Base-by-base conservation (phyloP, 2,329 filamentous ascomycete genomes). In the Colletotrichum eremochloae region DNA sequence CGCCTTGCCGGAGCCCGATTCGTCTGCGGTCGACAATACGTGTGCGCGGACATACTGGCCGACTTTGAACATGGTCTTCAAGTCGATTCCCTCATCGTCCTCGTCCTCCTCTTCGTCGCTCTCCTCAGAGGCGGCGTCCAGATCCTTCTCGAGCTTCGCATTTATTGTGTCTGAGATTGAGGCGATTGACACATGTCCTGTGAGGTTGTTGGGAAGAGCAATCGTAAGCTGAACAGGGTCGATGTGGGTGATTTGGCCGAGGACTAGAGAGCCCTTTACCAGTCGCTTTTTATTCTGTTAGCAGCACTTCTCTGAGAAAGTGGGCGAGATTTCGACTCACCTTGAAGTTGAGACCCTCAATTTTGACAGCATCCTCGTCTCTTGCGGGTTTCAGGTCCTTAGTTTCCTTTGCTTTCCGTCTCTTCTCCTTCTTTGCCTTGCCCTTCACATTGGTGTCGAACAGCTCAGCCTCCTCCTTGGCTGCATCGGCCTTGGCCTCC, bases 331-430 rank as follows among this genome's bases (percentile, higher is more conserved):
- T 46, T 52, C 40, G 56, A 24, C 85, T 74, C 87, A 94, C 93
- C 89, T 96, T 97, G 85, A 94, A 97, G 80, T 93, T 97, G 69
- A 99, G 84, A 76, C 94, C 92, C 81, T 98, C 95, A 74, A 97
- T 92, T 79, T 91, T 94, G 74, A 96, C 86, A 63, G 82, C 85
- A 71, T 87, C 84, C 73, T 91, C 85, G 67, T 86, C 85, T 77
- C 83, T 87, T 58, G 86, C 85, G 31, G 86, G 80, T 76, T 87
- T 89, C 20, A 60, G 6, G 3, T 73, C 71, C 77, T 80, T 87
- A 78, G 78, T 85, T 80, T 82, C 87, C 82, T 83, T 90, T 77
- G 78, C 81, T 83, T 86, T 93, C 74, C 78, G 82, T 77, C 84
- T 90, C 81, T 83, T 87, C 83, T 89, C 92, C 80, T 88, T 90